Evolutionary conservation across 2,329 filamentous ascomycete species (phyloP).

Genomic region (Sclerotinia borealis): DNA sequence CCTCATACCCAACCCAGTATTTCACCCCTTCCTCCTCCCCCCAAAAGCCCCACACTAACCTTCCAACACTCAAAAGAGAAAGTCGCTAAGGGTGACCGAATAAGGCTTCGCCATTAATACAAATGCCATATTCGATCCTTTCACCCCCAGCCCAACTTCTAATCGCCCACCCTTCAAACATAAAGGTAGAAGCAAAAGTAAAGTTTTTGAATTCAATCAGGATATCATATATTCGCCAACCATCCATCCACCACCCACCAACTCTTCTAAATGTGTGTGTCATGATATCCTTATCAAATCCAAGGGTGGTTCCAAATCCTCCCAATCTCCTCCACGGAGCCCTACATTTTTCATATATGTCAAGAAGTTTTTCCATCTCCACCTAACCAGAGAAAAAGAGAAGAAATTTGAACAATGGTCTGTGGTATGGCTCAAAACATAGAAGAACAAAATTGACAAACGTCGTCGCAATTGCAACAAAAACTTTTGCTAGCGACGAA

Average conservation of each 20-base stretch:
- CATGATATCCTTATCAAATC: constrained; percentile 9
- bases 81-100: background rate
- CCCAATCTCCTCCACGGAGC: constrained; percentile 3
- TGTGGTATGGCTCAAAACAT: background rate
- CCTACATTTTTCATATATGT: constrained; percentile 9
- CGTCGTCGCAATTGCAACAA: background rate
- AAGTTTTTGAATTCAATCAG: constrained; percentile 1
- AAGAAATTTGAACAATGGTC: background rate
- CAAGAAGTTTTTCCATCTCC: constrained; percentile 2
- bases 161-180: background rate
- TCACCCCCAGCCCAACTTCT: constrained; percentile 1
- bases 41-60: background rate
- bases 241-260: constrained; percentile 6
- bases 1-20: background rate
- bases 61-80: background rate
- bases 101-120: constrained; percentile 10
- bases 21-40: background rate
- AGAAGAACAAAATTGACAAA: background rate
- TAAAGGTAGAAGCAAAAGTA: constrained; percentile 1
- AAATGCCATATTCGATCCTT: background rate
- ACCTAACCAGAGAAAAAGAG: background rate
- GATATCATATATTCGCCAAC: constrained; percentile 12
- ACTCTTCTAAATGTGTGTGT: constrained; percentile 7
- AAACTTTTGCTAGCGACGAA: background rate
- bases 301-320: background rate